Percentiles rank a stretch among this genome's conserved stretches.
phyloP scores from a whole-genome alignment of 2,329 filamentous ascomycete genomes.

The Ceratocystis cacaofunesta region DNA sequence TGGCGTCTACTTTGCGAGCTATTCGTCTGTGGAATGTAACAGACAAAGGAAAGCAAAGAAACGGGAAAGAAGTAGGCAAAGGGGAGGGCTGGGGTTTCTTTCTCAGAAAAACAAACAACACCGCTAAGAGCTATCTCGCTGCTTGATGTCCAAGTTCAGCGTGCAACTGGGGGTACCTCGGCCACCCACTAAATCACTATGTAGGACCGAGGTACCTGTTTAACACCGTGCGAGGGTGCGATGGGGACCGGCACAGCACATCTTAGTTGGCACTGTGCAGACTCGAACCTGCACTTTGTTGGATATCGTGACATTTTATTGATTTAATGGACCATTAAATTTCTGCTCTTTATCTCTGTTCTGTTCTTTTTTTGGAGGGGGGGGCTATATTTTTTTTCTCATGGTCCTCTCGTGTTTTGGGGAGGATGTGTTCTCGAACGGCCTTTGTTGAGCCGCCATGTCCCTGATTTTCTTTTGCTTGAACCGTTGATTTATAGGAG shows the following conservation, averaged over 20 bases:
- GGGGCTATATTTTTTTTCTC: background rate
- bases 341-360: background rate
- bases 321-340: background rate
- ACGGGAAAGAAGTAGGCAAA: no score
- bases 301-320: background rate
- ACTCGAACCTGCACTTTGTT: background rate
- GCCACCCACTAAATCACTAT: background rate
- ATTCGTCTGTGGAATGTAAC: no score
- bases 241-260: background rate
- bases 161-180: background rate
- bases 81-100: no score
- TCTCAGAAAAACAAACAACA: no score
- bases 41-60: no score
- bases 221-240: background rate
- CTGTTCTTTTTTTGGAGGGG: background rate
- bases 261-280: background rate
- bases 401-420: constrained; percentile 1
- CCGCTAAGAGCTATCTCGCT: no score
- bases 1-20: no score
- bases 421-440: background rate
- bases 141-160: background rate
- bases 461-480: background rate
- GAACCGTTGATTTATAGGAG: background rate
- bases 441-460: constrained; percentile 5
- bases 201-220: background rate